Evolutionary conservation across 176 grass and related monocot genomes (phyloP), one percentile per base, ranked within the genome.

Genomic region (Thinopyrum elongatum): DNA sequence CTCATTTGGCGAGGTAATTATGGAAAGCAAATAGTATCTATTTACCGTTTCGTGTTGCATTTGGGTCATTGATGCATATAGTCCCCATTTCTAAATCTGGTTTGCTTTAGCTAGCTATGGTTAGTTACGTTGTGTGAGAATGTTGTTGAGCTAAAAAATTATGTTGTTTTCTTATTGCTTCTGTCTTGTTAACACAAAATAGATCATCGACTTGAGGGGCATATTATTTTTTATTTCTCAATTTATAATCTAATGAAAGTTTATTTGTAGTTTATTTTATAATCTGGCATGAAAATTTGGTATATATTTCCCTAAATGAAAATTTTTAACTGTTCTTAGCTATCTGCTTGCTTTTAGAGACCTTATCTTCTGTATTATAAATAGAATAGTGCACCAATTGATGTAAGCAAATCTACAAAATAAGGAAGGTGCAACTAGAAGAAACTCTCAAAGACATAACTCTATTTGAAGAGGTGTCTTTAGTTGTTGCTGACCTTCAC

Each of bases 371-470:
- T 28, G 3, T 68, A 74, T 74, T 46, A 46, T 74, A 77, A 46
- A 67, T 30, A 28, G 22, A 87, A 82, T 66, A 68, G 59, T 77
- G 70, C 83, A 11, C 14, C 17, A 42, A 51, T 29, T 64, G 35
- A 80, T 80, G 65, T 68, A 12, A 44, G 33, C 33, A 94, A 91
- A 81, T 95, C 42, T 90, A 92, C 36, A 28, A 92, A 86, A 86
- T 93, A 91, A 17, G 47, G 47, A 51, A 51, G 15, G 15, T 0
- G 10, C 88, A 91, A 61, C 67, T 81, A 33, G 86, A 94, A 81
- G 90, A 71, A 62, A 90, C 90, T 81, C 83, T 98, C 11, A 84
- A 77, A 90, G 88, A 94, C 88, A 71, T 98, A 78, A 21, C 70
- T 55, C 47, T 17, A 51, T 4, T 51, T 41, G 71, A 91, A 28